Base-by-base conservation (phyloP, 805 yeast genomes). In the Saccharomyces cerevisiae region DNA sequence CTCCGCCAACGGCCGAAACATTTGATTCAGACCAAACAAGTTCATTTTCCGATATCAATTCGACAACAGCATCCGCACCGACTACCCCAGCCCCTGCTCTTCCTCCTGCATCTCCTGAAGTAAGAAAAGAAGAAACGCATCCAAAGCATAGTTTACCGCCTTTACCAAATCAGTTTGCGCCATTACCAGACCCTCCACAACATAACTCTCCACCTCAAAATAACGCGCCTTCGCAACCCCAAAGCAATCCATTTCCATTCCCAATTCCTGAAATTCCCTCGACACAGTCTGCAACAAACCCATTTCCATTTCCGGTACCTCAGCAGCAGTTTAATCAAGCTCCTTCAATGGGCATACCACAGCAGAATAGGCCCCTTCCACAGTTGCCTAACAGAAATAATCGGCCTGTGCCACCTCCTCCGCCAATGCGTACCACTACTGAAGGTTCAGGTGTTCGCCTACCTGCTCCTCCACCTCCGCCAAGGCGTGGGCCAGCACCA, bases 1-100 rank as follows among this genome's bases (percentile, higher is more conserved):
- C 79, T 2, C 76, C 77, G 3, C 76, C 76, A 6, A 54, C 65
- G 6, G 61, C 70, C 26, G 49, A 50, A 21, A 29, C 48, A 21
- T 29, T 28, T 30, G 57, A 47, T 46, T 17, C 21, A n/a, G 31
- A 47, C 6, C 57, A 67, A 41, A 50, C 67, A 17, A 22, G 68
- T 22, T 54, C 68, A 0, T 53, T 49, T 29, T 47, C 59, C 50
- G 55, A 59, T 57, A 55, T 61, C 52, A 61, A 59, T 60, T 65
- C 56, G 55, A 55, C 57, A 59, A 52, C 49, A 59, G 63, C 59
- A 57, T 64, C 55, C 48, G 46, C 56, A 57, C 43, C 43, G 22
- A 14, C 51, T 53, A 59, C 59, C 50, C 65, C 59, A 8, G 53
- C 57, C 6, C 49, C 64, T 8, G 46, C 59, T 6, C 52, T 60